Evolutionary conservation across 768 basidiomycete genomes (phyloP).

Genomic region (Suillus subluteus): DNA sequence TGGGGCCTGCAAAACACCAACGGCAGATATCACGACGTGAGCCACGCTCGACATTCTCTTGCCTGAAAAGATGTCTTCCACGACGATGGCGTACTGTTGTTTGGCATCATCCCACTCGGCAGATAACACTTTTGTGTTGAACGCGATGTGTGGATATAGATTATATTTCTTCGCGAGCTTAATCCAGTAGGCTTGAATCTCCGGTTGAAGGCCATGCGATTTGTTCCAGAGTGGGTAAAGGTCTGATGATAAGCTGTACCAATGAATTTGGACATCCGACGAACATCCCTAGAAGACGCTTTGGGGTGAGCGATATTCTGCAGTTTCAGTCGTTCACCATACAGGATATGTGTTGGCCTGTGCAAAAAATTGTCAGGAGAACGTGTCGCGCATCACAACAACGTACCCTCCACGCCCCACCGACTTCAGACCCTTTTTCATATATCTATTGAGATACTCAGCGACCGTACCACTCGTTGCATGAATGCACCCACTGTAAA

Average conservation of each 20-base stretch:
- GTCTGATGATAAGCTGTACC: slow-evolving; percentile 51
- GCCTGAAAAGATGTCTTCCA: slow-evolving; percentile 37
- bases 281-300: slow-evolving; percentile 40
- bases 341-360: slow-evolving; percentile 34
- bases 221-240: slow-evolving; percentile 48
- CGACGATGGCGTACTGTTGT: slow-evolving; percentile 40
- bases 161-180: slow-evolving; percentile 44
- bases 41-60: slow-evolving; percentile 35
- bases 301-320: background rate
- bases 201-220: slow-evolving; percentile 43
- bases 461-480: background rate
- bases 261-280: slow-evolving; percentile 45
- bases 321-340: background rate
- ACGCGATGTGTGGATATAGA: slow-evolving; percentile 43
- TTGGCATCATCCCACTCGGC: slow-evolving; percentile 46
- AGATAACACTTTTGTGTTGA: slow-evolving; percentile 46
- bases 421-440: slow-evolving; percentile 47
- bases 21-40: slow-evolving; percentile 54
- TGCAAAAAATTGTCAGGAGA: background rate
- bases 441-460: slow-evolving; percentile 41
- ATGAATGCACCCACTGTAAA: slow-evolving; percentile 40
- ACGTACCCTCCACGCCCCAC: slow-evolving; percentile 57
- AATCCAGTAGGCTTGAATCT: slow-evolving; percentile 49
- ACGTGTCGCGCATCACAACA: background rate
- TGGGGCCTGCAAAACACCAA: slow-evolving; percentile 51